Conservation (phyloP, 352 stramenopile genomes). For the Phytophthora uliginosa region DNA sequence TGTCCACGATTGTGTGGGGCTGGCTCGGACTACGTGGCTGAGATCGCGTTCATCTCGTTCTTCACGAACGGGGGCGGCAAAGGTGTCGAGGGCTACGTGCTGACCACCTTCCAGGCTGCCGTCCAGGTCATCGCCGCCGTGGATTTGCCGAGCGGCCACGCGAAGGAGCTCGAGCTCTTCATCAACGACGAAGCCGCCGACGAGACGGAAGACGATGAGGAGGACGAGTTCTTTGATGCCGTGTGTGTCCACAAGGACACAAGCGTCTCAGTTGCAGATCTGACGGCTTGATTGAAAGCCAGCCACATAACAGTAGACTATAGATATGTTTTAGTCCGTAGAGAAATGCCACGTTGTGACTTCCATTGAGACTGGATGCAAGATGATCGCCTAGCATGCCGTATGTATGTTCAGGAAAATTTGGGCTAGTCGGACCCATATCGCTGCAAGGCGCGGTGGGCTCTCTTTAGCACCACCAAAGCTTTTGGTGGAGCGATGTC, state of each 20-base stretch:
- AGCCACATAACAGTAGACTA: slow-evolving; percentile 11
- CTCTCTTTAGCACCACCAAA: slow-evolving; percentile 1
- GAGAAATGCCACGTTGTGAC: slow-evolving; percentile 9
- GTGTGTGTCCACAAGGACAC: slow-evolving; percentile 35
- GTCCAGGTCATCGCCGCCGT: slow-evolving; percentile 78
- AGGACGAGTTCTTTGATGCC: slow-evolving; percentile 67
- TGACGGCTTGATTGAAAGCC: background rate
- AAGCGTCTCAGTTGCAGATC: slow-evolving; percentile 17
- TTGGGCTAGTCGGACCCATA: slow-evolving; percentile 1
- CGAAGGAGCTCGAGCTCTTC: slow-evolving; percentile 68
- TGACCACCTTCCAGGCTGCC: slow-evolving; percentile 81
- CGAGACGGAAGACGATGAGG: slow-evolving; percentile 47
- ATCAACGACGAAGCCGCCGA: slow-evolving; percentile 38
- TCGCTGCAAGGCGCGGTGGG: background rate
- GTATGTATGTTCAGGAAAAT: background rate
- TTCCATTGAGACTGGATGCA: slow-evolving; percentile 32
- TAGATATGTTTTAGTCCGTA: slow-evolving; percentile 22
- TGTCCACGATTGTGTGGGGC: slow-evolving; percentile 38
- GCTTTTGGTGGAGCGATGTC: background rate
- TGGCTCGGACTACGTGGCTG: slow-evolving; percentile 62
- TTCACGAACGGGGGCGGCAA: slow-evolving; percentile 82
- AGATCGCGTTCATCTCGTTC: slow-evolving; percentile 83
- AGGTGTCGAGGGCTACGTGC: slow-evolving; percentile 80
- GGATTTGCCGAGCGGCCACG: slow-evolving; percentile 59
- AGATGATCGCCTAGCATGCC: slow-evolving; percentile 18